These are phyloP conservation scores for Anaeromyces robustus DNA, from an alignment of 192 early-diverging fungal species.

Conservation along the genomic window DNA sequence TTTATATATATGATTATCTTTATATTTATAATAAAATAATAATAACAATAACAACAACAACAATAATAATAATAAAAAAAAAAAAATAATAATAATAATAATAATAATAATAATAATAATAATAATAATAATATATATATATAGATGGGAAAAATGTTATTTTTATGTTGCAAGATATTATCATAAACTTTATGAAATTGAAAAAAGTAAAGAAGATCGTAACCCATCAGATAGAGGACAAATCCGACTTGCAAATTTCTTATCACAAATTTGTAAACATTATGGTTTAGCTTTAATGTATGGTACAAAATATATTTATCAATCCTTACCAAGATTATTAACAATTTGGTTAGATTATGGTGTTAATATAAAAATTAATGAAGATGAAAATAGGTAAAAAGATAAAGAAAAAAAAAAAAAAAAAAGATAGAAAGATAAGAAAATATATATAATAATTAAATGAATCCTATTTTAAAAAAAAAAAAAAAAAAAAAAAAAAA, in stretches of 20 bases:
- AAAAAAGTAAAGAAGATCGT: conserved; percentile 1
- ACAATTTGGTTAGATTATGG: conserved; percentile 74
- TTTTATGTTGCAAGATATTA: conserved; percentile 47
- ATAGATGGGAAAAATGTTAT: conserved; percentile 50
- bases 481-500: no score
- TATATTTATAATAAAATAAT: no score
- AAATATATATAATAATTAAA: no score
- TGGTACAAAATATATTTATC: conserved; percentile 67
- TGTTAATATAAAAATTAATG: conserved; percentile 2
- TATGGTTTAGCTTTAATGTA: conserved; percentile 32
- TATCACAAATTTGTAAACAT: conserved; percentile 18
- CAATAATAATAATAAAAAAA: no score
- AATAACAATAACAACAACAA: no score
- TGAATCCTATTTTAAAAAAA: no score
- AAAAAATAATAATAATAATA: not conserved
- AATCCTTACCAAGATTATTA: conserved; percentile 67
- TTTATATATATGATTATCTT: conserved; percentile 4
- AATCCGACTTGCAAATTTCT: not conserved
- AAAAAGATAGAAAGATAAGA: conserved; percentile 9
- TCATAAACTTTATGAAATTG: conserved; percentile 25
- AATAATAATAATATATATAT: not conserved
- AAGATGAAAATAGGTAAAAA: not conserved
- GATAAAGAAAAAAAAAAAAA: not conserved
- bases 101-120: no score
- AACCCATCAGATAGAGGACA: conserved; percentile 4